Percentiles rank a stretch among this genome's conserved stretches.
Evolutionary conservation across 306 rosid genomes (phyloP).

Genomic region (Cucumis hystrix): DNA sequence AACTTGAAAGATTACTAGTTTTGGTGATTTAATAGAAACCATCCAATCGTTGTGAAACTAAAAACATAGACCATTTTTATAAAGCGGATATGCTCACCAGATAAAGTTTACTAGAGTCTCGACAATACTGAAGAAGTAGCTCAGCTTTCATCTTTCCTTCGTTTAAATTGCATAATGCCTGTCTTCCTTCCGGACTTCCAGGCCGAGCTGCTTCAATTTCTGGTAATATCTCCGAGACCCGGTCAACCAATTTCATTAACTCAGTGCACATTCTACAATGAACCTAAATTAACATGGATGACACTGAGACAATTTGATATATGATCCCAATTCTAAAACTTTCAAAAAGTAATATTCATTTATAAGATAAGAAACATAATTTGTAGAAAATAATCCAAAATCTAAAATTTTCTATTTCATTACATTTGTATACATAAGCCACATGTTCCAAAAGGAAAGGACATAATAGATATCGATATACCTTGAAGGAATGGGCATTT

Average conservation of each 20-base stretch:
- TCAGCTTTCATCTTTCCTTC: slow-evolving; percentile 40
- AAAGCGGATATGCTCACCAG: slow-evolving; percentile 37
- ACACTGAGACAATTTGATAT: slow-evolving; percentile 3
- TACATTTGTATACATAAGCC: background rate
- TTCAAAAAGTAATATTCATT: background rate
- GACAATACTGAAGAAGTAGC: slow-evolving; percentile 40
- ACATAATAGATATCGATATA: background rate
- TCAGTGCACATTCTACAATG: slow-evolving; percentile 51
- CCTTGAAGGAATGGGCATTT: slow-evolving; percentile 46
- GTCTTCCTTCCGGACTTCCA: slow-evolving; percentile 53
- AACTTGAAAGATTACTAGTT: background rate
- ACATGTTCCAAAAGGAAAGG: background rate
- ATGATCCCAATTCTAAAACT: background rate
- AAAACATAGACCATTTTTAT: background rate
- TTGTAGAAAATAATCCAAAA: background rate
- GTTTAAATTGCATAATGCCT: slow-evolving; percentile 42
- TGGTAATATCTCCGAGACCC: slow-evolving; percentile 42
- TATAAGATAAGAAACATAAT: background rate
- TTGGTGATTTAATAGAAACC: background rate
- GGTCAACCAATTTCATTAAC: slow-evolving; percentile 38
- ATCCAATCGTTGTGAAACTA: background rate
- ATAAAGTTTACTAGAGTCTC: slow-evolving; percentile 75
- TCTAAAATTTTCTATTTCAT: background rate
- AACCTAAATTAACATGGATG: slow-evolving; percentile 32
- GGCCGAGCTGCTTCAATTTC: slow-evolving; percentile 72